A percentile compares a stretch with the other conserved stretches of the same genome.
Conservation (phyloP, 139 green algal genomes). For the Chlorella sp. region DNA sequence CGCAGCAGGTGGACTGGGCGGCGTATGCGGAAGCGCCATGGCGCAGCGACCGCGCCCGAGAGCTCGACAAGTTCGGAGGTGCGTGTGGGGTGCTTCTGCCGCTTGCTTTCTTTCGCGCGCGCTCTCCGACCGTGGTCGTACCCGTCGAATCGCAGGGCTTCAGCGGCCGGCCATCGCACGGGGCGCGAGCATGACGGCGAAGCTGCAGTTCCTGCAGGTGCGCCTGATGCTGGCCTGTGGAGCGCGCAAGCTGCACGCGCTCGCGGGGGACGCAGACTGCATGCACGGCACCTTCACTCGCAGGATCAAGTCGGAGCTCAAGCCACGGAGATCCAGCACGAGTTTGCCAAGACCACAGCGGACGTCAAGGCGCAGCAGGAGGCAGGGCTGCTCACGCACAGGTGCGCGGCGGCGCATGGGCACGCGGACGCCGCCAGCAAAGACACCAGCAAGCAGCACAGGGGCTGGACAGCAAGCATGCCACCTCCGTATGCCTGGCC, state of each 20-base stretch:
- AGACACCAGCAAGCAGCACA: no score
- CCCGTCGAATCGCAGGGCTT: neutral
- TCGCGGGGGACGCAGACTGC: no score
- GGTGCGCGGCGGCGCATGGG: no score
- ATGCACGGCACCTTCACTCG: no score
- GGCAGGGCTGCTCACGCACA: no score
- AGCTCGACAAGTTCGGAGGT: neutral
- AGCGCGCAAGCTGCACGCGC: no score
- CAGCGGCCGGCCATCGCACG: neutral
- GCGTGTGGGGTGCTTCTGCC: neutral
- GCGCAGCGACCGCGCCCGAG: neutral
- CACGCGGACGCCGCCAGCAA: no score
- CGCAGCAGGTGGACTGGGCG: neutral
- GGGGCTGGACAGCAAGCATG: no score
- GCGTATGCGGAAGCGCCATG: neutral
- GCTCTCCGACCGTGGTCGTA: neutral
- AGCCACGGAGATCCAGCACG: neutral
- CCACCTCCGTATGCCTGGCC: no score
- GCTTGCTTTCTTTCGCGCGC: neutral
- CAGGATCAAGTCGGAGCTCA: neutral
- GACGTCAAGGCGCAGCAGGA: neutral
- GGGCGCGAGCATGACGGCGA: neutral
- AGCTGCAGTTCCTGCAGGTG: slow-evolving; percentile 2
- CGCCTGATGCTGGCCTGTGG: no score
- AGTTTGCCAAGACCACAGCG: neutral